These are phyloP conservation scores for Trichoderma aggressivum DNA, from an alignment of 2,329 filamentous ascomycete genomes.

Conservation along the genomic window DNA sequence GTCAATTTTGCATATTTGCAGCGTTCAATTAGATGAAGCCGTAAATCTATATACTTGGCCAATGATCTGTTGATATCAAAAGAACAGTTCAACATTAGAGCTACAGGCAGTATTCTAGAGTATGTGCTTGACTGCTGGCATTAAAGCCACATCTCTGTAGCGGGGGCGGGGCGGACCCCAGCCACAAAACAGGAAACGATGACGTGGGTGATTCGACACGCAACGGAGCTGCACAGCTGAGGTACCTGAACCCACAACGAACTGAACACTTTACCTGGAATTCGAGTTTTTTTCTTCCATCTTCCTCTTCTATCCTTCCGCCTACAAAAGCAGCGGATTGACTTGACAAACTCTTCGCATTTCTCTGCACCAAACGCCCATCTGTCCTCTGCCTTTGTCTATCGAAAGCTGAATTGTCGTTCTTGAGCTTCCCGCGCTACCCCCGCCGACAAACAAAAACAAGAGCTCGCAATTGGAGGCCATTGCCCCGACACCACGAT, in stretches of 20 bases:
- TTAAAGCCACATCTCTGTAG: slow-evolving; percentile 18
- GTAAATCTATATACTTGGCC: too few species aligned
- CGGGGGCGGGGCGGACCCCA: slow-evolving; percentile 25
- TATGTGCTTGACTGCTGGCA: not conserved
- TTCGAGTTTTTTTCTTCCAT: not conserved
- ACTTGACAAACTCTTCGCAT: not conserved
- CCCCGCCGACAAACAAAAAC: not conserved
- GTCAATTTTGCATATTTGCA: not conserved
- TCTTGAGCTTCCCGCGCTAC: not conserved
- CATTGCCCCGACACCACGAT: slow-evolving; percentile 38
- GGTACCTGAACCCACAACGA: slow-evolving; percentile 15
- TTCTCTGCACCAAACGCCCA: not conserved
- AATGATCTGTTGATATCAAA: too few species aligned
- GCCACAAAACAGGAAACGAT: slow-evolving; percentile 32
- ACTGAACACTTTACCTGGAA: slow-evolving; percentile 7
- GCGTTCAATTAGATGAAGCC: not conserved
- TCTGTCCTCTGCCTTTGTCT: not conserved
- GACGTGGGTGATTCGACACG: slow-evolving; percentile 33
- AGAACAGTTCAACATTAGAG: too few species aligned
- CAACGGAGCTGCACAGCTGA: slow-evolving; percentile 6
- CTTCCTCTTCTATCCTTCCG: not conserved
- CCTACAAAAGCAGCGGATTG: not conserved
- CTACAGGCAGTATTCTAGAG: not conserved
- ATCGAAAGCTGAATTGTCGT: not conserved
- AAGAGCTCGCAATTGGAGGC: not conserved